Evolutionary conservation across 2,329 filamentous ascomycete genomes (phyloP).

Genomic region (Phaeosphaeria sp.): DNA sequence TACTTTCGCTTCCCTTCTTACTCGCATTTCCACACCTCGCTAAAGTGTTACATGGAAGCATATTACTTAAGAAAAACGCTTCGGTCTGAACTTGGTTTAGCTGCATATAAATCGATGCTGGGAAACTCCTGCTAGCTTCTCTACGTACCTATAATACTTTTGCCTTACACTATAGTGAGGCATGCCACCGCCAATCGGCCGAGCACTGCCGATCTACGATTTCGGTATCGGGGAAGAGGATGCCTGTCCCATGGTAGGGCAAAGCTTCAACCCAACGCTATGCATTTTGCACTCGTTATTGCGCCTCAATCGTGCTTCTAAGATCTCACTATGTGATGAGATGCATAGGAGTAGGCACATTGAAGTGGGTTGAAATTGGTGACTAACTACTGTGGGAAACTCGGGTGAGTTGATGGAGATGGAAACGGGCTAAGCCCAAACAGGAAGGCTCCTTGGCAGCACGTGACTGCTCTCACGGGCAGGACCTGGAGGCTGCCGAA

Average conservation of each 20-base stretch:
- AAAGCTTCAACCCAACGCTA: background rate
- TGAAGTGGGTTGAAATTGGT: no score
- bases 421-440: no score
- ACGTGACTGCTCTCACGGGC: no score
- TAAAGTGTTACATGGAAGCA: no score
- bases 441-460: no score
- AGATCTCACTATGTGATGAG: no score
- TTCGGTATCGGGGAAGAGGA: background rate
- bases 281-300: background rate
- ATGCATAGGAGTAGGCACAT: no score
- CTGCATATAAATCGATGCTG: background rate
- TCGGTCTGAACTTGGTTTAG: background rate
- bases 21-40: no score
- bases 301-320: background rate
- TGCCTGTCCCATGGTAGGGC: conserved; percentile 1
- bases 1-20: no score
- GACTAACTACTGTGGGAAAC: no score
- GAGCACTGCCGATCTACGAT: conserved; percentile 5
- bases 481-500: no score
- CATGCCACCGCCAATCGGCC: conserved; percentile 1
- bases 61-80: background rate
- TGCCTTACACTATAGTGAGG: background rate
- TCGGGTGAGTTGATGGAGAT: no score
- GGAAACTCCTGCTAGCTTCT: background rate
- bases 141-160: background rate